Percentiles rank a stretch among this genome's conserved stretches.
Evolutionary conservation across 805 yeast species (phyloP).

Genomic region (Hanseniaspora jakobsenii): DNA sequence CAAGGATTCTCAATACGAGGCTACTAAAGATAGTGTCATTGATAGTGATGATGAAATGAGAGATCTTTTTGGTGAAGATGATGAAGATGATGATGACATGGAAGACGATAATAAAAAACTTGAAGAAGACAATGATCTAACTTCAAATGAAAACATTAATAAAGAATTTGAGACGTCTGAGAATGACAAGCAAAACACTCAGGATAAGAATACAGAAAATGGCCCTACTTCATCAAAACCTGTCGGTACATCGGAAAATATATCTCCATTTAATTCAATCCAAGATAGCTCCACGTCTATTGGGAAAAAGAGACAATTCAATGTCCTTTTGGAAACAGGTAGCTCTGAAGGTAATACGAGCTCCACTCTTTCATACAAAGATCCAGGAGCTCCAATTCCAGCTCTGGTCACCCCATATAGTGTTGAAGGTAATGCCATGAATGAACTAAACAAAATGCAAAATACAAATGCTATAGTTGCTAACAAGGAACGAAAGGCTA

Average conservation of each 20-base stretch:
- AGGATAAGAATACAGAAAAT: no score
- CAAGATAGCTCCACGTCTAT: neutral
- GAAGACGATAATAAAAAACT: constrained; percentile 31
- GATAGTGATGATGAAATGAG: constrained; percentile 22
- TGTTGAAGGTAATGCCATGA: neutral
- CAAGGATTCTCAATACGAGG: constrained; percentile 22
- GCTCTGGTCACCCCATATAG: constrained; percentile 15
- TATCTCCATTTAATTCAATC: no score
- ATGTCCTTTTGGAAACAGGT: neutral
- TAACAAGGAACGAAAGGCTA: constrained; percentile 37
- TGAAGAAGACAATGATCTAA: constrained; percentile 21
- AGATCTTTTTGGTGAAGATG: constrained; percentile 28
- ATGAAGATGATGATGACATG: constrained; percentile 26
- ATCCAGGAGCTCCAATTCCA: constrained; percentile 79
- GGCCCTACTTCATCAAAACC: no score
- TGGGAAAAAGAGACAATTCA: constrained; percentile 12
- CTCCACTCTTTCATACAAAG: constrained; percentile 37
- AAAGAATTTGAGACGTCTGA: no score
- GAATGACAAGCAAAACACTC: no score
- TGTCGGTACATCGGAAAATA: no score
- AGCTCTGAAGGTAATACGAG: neutral
- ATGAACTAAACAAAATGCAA: constrained; percentile 20
- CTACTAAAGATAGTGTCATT: constrained; percentile 14
- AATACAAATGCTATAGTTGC: no score
- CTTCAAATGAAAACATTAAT: constrained; percentile 10